A percentile compares a stretch with the other conserved stretches of the same genome.
Conservation (phyloP, 768 basidiomycete genomes). For the Collybia mongolica region DNA sequence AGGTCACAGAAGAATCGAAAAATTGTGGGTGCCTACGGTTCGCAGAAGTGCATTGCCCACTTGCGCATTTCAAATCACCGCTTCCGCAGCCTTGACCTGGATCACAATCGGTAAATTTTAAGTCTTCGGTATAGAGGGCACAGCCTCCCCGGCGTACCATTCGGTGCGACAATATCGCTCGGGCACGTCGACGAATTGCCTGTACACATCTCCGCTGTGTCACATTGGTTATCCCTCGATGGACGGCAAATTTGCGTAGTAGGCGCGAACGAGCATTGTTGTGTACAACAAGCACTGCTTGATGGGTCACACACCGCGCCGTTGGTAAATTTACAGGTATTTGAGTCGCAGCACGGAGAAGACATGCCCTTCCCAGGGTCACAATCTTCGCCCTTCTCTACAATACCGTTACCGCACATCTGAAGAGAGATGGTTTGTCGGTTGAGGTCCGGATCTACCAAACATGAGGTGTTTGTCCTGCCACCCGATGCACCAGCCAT, state of each 20-base stretch:
- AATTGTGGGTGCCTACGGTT: conserved; percentile 43
- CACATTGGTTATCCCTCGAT: conserved; percentile 63
- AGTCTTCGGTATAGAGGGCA: not conserved
- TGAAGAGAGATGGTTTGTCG: conserved; percentile 56
- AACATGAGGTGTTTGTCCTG: conserved; percentile 61
- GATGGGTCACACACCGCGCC: conserved; percentile 79
- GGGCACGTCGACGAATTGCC: conserved; percentile 77
- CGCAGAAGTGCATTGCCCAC: conserved; percentile 75
- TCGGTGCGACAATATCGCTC: conserved; percentile 53
- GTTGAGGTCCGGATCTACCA: conserved; percentile 54
- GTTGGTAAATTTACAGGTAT: conserved; percentile 70
- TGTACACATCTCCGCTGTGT: conserved; percentile 71
- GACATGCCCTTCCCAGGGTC: conserved; percentile 68
- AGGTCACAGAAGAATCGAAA: conserved; percentile 8
- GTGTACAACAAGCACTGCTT: conserved; percentile 75
- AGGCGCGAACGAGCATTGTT: conserved; percentile 67
- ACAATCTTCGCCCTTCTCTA: conserved; percentile 83
- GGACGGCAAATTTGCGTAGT: conserved; percentile 69
- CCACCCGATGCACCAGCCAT: conserved; percentile 47
- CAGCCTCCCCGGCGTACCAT: conserved; percentile 44
- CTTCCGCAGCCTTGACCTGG: conserved; percentile 66
- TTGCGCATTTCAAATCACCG: conserved; percentile 67
- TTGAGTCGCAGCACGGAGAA: conserved; percentile 71
- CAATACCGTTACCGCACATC: conserved; percentile 84
- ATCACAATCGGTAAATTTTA: conserved; percentile 11